Evolutionary conservation across 2,329 filamentous ascomycete species (phyloP).

Genomic region (Xylariomycetidae sp.): DNA sequence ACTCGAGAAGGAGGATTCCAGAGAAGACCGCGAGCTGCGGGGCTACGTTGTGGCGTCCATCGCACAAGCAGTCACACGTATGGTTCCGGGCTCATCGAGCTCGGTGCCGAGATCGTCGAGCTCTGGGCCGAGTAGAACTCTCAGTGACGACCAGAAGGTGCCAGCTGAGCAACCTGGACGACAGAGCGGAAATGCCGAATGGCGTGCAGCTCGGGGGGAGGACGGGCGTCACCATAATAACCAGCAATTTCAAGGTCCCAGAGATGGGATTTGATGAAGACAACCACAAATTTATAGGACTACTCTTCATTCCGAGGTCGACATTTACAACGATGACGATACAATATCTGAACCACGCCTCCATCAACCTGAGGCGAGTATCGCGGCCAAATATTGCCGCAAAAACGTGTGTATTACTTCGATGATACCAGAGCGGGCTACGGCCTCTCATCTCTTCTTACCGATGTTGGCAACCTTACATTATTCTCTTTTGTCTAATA

Average conservation of each 20-base stretch:
- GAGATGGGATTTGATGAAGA: too few relatives aligned
- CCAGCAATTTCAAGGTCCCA: slow-evolving; percentile 36
- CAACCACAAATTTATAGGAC: too few relatives aligned
- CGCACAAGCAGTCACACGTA: slow-evolving; percentile 65
- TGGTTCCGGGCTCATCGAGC: slow-evolving; percentile 48
- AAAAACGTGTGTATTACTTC: too few relatives aligned
- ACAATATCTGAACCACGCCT: too few relatives aligned
- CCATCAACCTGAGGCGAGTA: too few relatives aligned
- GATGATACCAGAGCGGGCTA: too few relatives aligned
- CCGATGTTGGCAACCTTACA: too few relatives aligned
- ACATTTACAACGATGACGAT: too few relatives aligned
- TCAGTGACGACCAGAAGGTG: slow-evolving; percentile 55
- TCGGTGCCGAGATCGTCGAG: slow-evolving; percentile 12
- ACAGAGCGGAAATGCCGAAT: slow-evolving; percentile 47
- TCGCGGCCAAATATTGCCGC: too few relatives aligned
- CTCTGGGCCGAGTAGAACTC: slow-evolving; percentile 22
- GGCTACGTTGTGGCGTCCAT: slow-evolving; percentile 70
- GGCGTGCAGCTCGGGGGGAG: slow-evolving; percentile 44
- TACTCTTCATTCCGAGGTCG: too few relatives aligned
- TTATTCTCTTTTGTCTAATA: too few relatives aligned
- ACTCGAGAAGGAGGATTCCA: slow-evolving; percentile 73
- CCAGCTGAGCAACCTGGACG: slow-evolving; percentile 55
- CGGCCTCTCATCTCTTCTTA: too few relatives aligned
- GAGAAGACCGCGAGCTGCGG: slow-evolving; percentile 71
- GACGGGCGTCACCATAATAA: slow-evolving; percentile 33